Evolutionary conservation across 2,329 filamentous ascomycete genomes (phyloP), one percentile per base, ranked within the genome.

Genomic region (Monilinia aucupariae): DNA sequence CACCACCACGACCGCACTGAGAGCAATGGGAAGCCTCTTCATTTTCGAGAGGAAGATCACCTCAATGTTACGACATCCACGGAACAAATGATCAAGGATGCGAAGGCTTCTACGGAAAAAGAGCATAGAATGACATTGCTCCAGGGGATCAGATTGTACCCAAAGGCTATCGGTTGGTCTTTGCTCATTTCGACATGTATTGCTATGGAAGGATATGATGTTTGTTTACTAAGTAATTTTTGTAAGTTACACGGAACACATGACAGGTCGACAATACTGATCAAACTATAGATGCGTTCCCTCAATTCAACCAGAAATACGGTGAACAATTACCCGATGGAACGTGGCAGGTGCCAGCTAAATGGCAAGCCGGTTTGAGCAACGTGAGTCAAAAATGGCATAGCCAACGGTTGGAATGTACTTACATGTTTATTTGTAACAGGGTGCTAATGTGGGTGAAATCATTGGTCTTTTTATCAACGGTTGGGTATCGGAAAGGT

Each of bases 381-480:
- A 73, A 72, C 51, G 62, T 64, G 39, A 55, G 62, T 43, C 30
- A 62, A 58, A 2, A 32, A 20, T 37, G 50, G 8, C 13, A 15
- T 45, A 27, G 20, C 13, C 7, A 25, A 58, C 15, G 1, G 22
- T 32, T 27, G n/a, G 15, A 47, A 39, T 45, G 25, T 30, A 45
- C 60, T 62, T 45, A 62, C 60, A 27, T 60, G 54, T 37, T 37
- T 22, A 17, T 52, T n/a, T 27, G 9, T 6, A n/a, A 13, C 15
- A 64, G 62, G 71, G 67, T n/a, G 70, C 70, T 13, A 64, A 65
- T 41, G 66, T 69, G 60, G 73, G 73, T 8, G 67, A 72, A 55
- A 79, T 80, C 25, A 76, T 81, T 64, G 79, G 79, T 48, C 72
- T 81, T 1, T 76, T 80, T 55, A 74, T 69, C 59, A 81, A 80